Conservation (phyloP, 1,139 yeast genomes). For the Candida gigantensis region DNA sequence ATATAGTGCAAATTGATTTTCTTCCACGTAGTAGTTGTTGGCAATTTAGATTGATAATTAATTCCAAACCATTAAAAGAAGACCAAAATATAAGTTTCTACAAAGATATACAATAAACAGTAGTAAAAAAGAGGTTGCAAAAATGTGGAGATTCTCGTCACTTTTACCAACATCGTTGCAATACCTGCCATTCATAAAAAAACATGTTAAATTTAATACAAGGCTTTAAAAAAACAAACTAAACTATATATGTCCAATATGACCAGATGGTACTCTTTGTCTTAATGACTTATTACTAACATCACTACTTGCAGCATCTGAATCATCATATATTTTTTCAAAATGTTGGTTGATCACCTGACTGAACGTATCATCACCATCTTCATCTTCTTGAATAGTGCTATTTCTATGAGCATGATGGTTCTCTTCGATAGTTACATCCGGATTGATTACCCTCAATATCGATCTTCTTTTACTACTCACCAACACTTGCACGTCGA, state of each 20-base stretch:
- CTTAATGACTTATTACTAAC: slow-evolving; percentile 16
- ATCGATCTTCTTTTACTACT: slow-evolving; percentile 68
- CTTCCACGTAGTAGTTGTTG: no score
- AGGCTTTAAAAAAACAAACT: no score
- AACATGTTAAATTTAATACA: no score
- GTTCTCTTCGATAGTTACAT: slow-evolving; percentile 20
- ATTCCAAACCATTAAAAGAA: no score
- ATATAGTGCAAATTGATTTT: no score
- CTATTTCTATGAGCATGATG: neutral
- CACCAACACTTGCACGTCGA: slow-evolving; percentile 75
- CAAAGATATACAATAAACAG: no score
- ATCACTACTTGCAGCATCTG: slow-evolving; percentile 1
- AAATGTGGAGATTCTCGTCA: no score
- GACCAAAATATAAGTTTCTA: no score
- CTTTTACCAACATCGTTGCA: no score
- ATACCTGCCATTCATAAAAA: no score
- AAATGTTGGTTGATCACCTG: slow-evolving; percentile 8
- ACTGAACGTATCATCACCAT: slow-evolving; percentile 7
- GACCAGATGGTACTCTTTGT: slow-evolving; percentile 35
- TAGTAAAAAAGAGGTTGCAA: no score
- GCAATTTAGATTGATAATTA: no score
- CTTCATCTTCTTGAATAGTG: slow-evolving; percentile 2
- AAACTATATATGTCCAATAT: slow-evolving; percentile 1
- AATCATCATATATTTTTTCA: slow-evolving; percentile 9
- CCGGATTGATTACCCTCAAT: slow-evolving; percentile 68